phyloP scores from a whole-genome alignment of 768 basidiomycete species.

The Boletus eberwhitei region DNA sequence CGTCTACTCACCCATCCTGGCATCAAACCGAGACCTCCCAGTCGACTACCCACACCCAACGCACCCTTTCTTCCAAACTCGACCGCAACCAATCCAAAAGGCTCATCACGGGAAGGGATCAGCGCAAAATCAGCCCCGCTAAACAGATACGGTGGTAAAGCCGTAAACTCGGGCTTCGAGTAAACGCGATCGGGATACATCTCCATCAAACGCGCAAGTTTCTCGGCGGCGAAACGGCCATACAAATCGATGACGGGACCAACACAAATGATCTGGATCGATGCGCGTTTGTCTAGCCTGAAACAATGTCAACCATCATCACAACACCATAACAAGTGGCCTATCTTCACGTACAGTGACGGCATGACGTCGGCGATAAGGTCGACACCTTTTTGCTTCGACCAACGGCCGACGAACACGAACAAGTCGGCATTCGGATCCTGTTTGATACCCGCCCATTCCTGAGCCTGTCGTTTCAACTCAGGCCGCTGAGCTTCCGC shows the following conservation, averaged over 20 bases:
- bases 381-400: slow-evolving; percentile 98
- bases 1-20: slow-evolving; percentile 82
- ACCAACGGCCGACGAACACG: slow-evolving; percentile 97
- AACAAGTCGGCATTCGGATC: slow-evolving; percentile 88
- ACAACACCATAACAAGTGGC: neutral
- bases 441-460: slow-evolving; percentile 93
- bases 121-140: slow-evolving; percentile 94
- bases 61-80: slow-evolving; percentile 97
- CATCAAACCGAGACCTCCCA: slow-evolving; percentile 95
- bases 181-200: slow-evolving; percentile 90
- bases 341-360: slow-evolving; percentile 53
- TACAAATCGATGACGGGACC: slow-evolving; percentile 96
- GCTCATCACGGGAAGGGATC: slow-evolving; percentile 94
- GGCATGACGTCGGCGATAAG: slow-evolving; percentile 96
- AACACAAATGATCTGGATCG: slow-evolving; percentile 83
- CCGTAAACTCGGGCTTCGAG: slow-evolving; percentile 97
- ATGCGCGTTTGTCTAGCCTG: slow-evolving; percentile 81
- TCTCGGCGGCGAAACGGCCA: slow-evolving; percentile 93
- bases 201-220: slow-evolving; percentile 89
- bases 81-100: slow-evolving; percentile 93
- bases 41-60: slow-evolving; percentile 89
- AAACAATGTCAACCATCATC: neutral
- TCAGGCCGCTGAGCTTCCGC: slow-evolving; percentile 92
- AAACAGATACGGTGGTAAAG: slow-evolving; percentile 89
- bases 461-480: slow-evolving; percentile 86